Evolutionary conservation across 768 basidiomycete genomes (phyloP), one percentile per base, ranked within the genome.

Genomic region (Coprinopsis sp.): DNA sequence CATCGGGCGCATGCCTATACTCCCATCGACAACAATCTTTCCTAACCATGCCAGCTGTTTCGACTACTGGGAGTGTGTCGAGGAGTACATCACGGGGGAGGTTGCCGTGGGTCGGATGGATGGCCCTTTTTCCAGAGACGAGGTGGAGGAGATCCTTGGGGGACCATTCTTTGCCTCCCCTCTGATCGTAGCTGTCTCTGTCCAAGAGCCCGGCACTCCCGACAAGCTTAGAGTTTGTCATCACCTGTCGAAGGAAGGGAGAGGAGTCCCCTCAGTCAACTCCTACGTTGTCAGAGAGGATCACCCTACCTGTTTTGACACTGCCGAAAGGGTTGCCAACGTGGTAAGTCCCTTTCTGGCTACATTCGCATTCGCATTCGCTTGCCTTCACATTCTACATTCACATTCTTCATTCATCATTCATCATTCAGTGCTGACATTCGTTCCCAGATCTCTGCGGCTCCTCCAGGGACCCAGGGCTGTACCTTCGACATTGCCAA

Each of bases 1-100:
- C 0, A 40, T 70, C 2, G 65, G 67, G 0, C 30, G 50, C 1
- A 64, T 71, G 53, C 62, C 66, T 37, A 2, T n/a, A 12, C 47
- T 59, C 24, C 5, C 21, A 5, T 3, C 33, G 2, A 51, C 57
- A 3, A 43, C 57, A 30, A 59, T 64, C n/a, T 42, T 63, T 12
- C 42, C 40, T 0, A 59, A 63, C 33, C 54, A 60, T 33, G 45
- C 52, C 0, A 58, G 53, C 1, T 37, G 44, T 18, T 2, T 19
- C 0, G 44, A 49, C 3, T 29, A 56, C 28, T 1, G 4, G 4
- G 48, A 48, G 4, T 47, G 41, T 1, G 49, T 67, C 8, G 33
- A 56, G 2, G 33, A 29, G 1, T 62, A 61, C 25, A 41, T 62
- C 1, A 14, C 33, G 0, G 52, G 56, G 1, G 62, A 65, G 39